Evolutionary conservation across 2,329 filamentous ascomycete species (phyloP).

Genomic region (Ceratocystis ficicola): DNA sequence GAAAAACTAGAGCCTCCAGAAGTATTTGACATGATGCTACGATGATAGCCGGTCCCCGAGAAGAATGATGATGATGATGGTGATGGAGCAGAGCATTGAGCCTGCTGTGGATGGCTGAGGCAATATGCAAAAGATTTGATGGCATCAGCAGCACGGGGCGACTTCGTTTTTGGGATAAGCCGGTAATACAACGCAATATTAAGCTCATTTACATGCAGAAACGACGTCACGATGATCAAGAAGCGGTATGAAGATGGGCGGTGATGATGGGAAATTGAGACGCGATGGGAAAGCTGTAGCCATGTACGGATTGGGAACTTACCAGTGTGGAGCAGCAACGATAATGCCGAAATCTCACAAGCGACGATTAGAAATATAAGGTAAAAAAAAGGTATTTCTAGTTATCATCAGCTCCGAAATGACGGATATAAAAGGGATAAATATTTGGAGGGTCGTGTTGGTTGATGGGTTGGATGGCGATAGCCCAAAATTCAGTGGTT

Average conservation of each 20-base stretch:
- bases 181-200: neutral
- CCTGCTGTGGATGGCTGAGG: neutral
- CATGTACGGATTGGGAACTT: slow-evolving; percentile 9
- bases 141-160: slow-evolving; percentile 13
- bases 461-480: slow-evolving; percentile 20
- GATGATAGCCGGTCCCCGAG: slow-evolving; percentile 12
- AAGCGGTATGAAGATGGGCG: slow-evolving; percentile 12
- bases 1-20: neutral
- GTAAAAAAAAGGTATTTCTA: slow-evolving; percentile 14
- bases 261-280: slow-evolving; percentile 18
- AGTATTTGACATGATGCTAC: slow-evolving; percentile 11
- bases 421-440: slow-evolving; percentile 15
- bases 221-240: slow-evolving; percentile 19
- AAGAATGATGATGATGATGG: slow-evolving; percentile 7
- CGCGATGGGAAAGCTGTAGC: slow-evolving; percentile 20
- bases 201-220: neutral
- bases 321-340: slow-evolving; percentile 10
- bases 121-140: neutral
- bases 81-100: neutral
- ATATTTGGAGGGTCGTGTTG: slow-evolving; percentile 11
- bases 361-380: slow-evolving; percentile 1
- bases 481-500: slow-evolving; percentile 19
- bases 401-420: slow-evolving; percentile 11
- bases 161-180: slow-evolving; percentile 5
- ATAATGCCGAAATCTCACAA: neutral